Evolutionary conservation across 2,329 filamentous ascomycete genomes (phyloP).

Genomic region (Plectosphaerella sp.): DNA sequence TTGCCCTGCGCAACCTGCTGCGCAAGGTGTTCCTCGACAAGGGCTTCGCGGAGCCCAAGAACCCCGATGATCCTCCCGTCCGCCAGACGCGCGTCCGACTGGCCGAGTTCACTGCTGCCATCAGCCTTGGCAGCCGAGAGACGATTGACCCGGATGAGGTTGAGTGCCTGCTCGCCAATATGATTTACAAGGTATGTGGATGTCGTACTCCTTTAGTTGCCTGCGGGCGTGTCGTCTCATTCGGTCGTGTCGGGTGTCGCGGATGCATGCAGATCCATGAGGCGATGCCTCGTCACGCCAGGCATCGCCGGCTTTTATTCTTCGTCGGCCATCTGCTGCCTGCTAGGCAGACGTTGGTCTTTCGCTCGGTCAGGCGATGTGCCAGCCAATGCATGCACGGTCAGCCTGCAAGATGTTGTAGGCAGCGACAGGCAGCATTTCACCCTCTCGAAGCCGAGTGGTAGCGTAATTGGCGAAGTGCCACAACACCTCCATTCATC

Average conservation of each 20-base stretch:
- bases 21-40: conserved; percentile 85
- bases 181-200: conserved; percentile 86
- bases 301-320: not conserved
- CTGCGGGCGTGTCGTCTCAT: not conserved
- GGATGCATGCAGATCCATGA: too few relatives aligned
- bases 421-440: too few relatives aligned
- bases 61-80: conserved; percentile 56
- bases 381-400: not conserved
- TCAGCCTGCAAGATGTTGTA: not conserved
- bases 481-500: too few relatives aligned
- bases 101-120: conserved; percentile 77
- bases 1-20: conserved; percentile 85
- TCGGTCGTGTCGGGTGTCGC: not conserved
- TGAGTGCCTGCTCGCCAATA: conserved; percentile 89
- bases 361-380: not conserved
- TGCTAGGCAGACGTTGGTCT: not conserved
- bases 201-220: conserved; percentile 6
- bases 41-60: conserved; percentile 75
- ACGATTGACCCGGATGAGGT: conserved; percentile 84
- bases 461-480: too few relatives aligned
- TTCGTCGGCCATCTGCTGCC: not conserved
- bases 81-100: conserved; percentile 76
- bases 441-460: too few relatives aligned
- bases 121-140: conserved; percentile 67
- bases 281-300: not conserved